Conservation (phyloP, 164 flowering plant species). For the Tinospora cordifolia region DNA sequence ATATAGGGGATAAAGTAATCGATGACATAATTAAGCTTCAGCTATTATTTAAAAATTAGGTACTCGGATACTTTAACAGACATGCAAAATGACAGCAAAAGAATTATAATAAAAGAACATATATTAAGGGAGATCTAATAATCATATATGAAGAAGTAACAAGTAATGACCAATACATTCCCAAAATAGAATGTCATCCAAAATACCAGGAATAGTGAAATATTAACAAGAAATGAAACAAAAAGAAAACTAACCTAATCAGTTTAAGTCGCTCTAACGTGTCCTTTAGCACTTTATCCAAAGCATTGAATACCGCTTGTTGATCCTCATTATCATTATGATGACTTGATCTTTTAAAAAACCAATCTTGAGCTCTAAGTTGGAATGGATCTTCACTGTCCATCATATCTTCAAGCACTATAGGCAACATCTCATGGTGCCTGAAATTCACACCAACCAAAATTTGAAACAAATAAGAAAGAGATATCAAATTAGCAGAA, state of each 20-base stretch:
- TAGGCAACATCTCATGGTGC: slow-evolving; percentile 17
- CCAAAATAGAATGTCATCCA: background rate
- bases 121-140: too few relatives aligned
- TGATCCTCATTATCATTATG: slow-evolving; percentile 24
- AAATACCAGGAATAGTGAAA: background rate
- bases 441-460: background rate
- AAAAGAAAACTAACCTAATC: slow-evolving; percentile 38
- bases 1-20: background rate
- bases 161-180: background rate
- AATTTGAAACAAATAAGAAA: background rate
- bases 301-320: slow-evolving; percentile 41
- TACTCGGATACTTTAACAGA: background rate
- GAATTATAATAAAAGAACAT: too few relatives aligned
- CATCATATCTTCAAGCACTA: slow-evolving; percentile 19
- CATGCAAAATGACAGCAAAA: too few relatives aligned
- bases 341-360: slow-evolving; percentile 20
- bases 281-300: slow-evolving; percentile 48
- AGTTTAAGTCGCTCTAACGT: slow-evolving; percentile 53
- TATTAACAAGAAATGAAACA: background rate
- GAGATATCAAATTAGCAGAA: background rate
- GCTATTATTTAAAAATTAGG: background rate
- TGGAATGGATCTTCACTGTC: slow-evolving; percentile 15
- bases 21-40: background rate
- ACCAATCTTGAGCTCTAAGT: slow-evolving; percentile 22
- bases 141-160: background rate